Percentiles rank a stretch among this genome's conserved stretches.
phyloP scores from a whole-genome alignment of 176 grass and related monocot genomes.

The Eragrostis curvula region DNA sequence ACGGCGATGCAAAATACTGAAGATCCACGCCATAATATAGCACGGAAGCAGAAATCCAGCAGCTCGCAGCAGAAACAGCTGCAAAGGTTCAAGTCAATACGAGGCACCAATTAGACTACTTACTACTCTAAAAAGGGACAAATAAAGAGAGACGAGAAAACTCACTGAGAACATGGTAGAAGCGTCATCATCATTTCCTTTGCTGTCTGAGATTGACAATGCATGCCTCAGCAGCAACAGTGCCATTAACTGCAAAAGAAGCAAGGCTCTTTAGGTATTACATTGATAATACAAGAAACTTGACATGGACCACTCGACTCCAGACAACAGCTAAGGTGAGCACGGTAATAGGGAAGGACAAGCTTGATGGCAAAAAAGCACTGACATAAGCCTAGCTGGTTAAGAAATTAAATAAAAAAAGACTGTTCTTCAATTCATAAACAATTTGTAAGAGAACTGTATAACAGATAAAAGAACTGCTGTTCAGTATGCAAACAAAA shows the following conservation, averaged over 20 bases:
- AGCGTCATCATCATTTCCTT: conserved; percentile 77
- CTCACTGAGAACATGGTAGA: conserved; percentile 91
- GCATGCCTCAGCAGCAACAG: conserved; percentile 86
- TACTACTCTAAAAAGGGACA: not conserved
- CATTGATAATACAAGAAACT: conserved; percentile 20
- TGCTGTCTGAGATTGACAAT: conserved; percentile 72
- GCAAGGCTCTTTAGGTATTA: conserved; percentile 19
- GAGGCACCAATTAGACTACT: not conserved
- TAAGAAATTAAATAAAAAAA: conserved; percentile 26
- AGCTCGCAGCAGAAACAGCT: conserved; percentile 90
- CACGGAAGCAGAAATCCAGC: conserved; percentile 86
- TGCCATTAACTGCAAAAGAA: conserved; percentile 76
- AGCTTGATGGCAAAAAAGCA: not conserved
- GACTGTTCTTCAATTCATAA: conserved; percentile 19
- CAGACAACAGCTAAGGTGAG: not conserved
- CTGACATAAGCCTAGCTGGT: not conserved
- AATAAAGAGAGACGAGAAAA: not conserved
- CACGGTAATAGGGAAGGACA: not conserved
- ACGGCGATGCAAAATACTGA: conserved; percentile 81
- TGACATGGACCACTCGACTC: not conserved
- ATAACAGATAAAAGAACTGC: not conserved
- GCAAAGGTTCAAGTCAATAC: conserved; percentile 24
- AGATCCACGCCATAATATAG: conserved; percentile 93
- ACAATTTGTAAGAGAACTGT: not conserved
- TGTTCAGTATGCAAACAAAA: conserved; percentile 6